Conservation (phyloP, 306 rosid genomes). For the Boehmeria nivea region DNA sequence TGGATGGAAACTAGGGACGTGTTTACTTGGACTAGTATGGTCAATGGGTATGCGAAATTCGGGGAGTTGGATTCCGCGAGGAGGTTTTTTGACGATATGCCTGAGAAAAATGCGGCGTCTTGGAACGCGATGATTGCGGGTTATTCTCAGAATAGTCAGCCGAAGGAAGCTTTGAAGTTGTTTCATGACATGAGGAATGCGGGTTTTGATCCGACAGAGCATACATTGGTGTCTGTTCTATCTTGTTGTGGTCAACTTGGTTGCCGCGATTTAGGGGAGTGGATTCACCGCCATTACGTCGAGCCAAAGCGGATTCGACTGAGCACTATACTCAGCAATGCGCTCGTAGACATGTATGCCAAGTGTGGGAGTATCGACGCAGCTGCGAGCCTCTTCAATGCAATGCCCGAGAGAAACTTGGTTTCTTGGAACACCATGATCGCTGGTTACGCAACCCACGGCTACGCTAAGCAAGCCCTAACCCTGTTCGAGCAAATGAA, state of each 20-base stretch:
- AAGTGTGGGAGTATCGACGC: slow-evolving; percentile 61
- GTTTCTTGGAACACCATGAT: slow-evolving; percentile 77
- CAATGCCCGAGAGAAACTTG: slow-evolving; percentile 43
- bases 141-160: slow-evolving; percentile 59
- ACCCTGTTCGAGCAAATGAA: slow-evolving; percentile 48
- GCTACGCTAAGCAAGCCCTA: slow-evolving; percentile 47
- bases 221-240: slow-evolving; percentile 61
- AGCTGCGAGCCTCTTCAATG: slow-evolving; percentile 42
- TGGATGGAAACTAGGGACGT: slow-evolving; percentile 55
- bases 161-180: slow-evolving; percentile 54
- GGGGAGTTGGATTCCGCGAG: slow-evolving; percentile 67
- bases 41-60: slow-evolving; percentile 68
- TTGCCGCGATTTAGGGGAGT: slow-evolving; percentile 46
- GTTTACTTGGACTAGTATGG: slow-evolving; percentile 72
- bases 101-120: slow-evolving; percentile 54
- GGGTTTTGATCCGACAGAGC: slow-evolving; percentile 45
- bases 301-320: slow-evolving; percentile 19
- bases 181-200: slow-evolving; percentile 46
- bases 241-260: slow-evolving; percentile 73
- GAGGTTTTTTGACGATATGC: slow-evolving; percentile 49
- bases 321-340: slow-evolving; percentile 50
- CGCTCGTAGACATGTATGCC: slow-evolving; percentile 67
- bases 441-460: slow-evolving; percentile 59
- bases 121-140: slow-evolving; percentile 82
- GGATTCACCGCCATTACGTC: slow-evolving; percentile 47